Base-by-base conservation (phyloP, 2,329 filamentous ascomycete species). In the Kalmusia sp. region DNA sequence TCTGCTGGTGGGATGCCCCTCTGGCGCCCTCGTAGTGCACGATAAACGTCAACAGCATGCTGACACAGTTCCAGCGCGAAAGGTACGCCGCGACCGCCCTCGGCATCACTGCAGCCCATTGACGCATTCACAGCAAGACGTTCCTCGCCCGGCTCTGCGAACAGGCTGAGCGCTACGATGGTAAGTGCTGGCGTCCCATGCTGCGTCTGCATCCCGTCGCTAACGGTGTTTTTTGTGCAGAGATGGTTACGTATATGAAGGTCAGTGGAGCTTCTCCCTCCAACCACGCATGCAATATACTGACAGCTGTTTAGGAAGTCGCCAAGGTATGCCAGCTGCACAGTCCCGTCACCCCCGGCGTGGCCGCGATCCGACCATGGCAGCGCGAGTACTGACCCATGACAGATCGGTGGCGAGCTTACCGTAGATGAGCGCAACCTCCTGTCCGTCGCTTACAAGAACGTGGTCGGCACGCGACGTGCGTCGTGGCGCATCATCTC, bases 231-330 rank as follows among this genome's bases (percentile, higher is more conserved):
- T n/a, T 61, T 63, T 61, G 57, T 63, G 54, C 69, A 88, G 86
- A 98, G 84, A 98, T 98, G 93, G 93, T 98, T 72, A 92, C 88
- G 77, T 97, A 93, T 85, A 98, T 98, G 95, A 98, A 98, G 84
- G 86, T 87, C 71, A 77, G 84, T 79, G 53, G 41, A 43, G 49
- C 44, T 45, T 19, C 9, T 14, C 15, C 25, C 43, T 28, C 28
- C 17, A 31, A 15, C 15, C 30, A 37, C 27, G 40, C 15, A 15
- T 22, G 11, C 62, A 52, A 58, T 64, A 62, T 61, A 63, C 75
- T 77, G 57, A 78, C 71, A 53, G 55, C 63, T 67, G 53, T 61
- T 68, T 71, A 88, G 91, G 92, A 97, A 89, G 93, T 98, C 74
- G 93, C 93, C 80, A 96, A 96, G 84, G 88, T 90, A 87, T 64